Conservation (phyloP, 2,329 filamentous ascomycete genomes). For the Pyricularia sp. region DNA sequence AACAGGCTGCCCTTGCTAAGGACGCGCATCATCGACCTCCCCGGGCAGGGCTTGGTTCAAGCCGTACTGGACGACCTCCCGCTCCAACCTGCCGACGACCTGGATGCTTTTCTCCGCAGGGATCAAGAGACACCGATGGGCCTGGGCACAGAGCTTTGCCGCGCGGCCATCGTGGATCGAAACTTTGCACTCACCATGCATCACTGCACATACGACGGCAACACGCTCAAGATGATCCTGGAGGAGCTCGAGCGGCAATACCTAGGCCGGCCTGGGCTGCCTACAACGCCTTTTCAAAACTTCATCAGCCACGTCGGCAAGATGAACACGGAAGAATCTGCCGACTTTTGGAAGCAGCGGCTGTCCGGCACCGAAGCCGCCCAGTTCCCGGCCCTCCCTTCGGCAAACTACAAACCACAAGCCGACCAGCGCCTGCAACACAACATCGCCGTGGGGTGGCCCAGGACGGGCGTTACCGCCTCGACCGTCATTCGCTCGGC, state of each 20-base stretch:
- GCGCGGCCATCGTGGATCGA: conserved; percentile 28
- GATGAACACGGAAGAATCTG: background rate
- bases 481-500: background rate
- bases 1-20: conserved; percentile 28
- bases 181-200: conserved; percentile 41
- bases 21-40: conserved; percentile 34
- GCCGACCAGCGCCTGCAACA: background rate
- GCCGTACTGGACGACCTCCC: conserved; percentile 25
- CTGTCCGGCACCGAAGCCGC: background rate
- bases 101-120: conserved; percentile 26
- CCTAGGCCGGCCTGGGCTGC: background rate
- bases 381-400: background rate
- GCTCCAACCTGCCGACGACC: conserved; percentile 20
- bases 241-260: background rate
- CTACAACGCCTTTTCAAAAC: background rate
- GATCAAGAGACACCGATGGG: conserved; percentile 27
- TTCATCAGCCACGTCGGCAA: background rate
- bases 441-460: background rate
- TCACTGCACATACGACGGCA: conserved; percentile 41
- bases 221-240: background rate
- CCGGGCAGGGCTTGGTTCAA: conserved; percentile 30
- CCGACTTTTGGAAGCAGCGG: background rate
- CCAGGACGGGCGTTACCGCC: background rate
- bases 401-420: background rate
- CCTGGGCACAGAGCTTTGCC: conserved; percentile 30